Base-by-base conservation (phyloP, 805 yeast species). In the Spathaspora arborariae region DNA sequence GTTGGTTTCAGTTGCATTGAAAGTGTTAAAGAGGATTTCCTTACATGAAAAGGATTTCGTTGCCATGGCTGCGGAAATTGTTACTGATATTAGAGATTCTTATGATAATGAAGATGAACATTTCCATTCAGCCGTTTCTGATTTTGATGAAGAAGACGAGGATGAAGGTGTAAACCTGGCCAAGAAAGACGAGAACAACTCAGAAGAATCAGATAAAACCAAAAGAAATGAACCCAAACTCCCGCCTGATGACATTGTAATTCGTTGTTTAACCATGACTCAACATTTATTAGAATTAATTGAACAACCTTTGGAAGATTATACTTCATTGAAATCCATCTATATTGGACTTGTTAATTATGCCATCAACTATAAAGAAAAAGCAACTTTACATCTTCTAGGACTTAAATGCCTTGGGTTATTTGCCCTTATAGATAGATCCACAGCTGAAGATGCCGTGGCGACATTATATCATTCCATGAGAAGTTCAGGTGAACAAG, bases 1-100 rank as follows among this genome's bases (percentile, higher is more conserved):
- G 5, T 67, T 82, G 24, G 74, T 81, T 20, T 75, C 76, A 34
- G 71, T 78, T 10, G 75, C 87, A 2, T 74, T 88, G 51, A 73
- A 78, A 43, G 87, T 90, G 1, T 74, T 91, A 52, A 75, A 81
- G 34, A 84, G 80, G 52, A 65, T 88, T 9, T 85, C 96, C 1
- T 80, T 84, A 18, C 86, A 78, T 60, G 96, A 89, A 56, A 78
- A 83, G 46, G 96, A 92, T 68, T 91, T 91, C 60, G 79, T 88
- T 20, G 81, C 87, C 33, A 84, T 89, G 81, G 76, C 86, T 16
- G 79, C 85, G n/a, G 97, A 92, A 70, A 80, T 89, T 15, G 82
- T 90, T 34, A 82, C 88, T 37, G 97, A 91, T 70, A 74, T 91
- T 42, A 79, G 88, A 60, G 97, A 90, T 62, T 75, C 82, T 7